Evolutionary conservation across 108 stramenopile species (phyloP).

Genomic region (Cylindrotheca closterium): DNA sequence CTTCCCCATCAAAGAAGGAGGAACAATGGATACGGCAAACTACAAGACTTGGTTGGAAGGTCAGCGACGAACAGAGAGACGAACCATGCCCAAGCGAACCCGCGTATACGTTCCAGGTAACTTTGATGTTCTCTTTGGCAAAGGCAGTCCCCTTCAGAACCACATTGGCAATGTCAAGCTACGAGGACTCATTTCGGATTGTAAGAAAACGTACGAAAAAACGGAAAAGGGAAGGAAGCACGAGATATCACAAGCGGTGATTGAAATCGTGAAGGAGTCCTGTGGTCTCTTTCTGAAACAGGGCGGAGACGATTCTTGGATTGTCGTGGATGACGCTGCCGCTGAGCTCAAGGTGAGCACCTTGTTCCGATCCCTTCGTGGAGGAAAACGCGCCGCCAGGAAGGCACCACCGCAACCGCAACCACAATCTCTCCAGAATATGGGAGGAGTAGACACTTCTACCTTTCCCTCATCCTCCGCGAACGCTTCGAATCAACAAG

Average conservation of each 20-base stretch:
- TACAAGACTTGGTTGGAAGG: not conserved
- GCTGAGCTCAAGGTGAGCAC: conserved; percentile 5
- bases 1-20: not conserved
- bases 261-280: not conserved
- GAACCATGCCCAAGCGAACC: not conserved
- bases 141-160: conserved; percentile 6
- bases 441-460: too few relatives aligned
- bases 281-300: conserved; percentile 7
- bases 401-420: too few relatives aligned
- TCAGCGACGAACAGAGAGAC: not conserved
- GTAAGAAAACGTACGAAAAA: not conserved
- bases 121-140: conserved; percentile 21
- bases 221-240: not conserved
- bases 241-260: not conserved
- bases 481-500: too few relatives aligned
- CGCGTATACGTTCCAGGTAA: conserved; percentile 4
- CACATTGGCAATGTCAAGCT: conserved; percentile 7
- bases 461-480: too few relatives aligned
- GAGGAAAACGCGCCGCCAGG: too few relatives aligned
- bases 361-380: conserved; percentile 12
- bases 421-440: too few relatives aligned
- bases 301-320: conserved; percentile 7
- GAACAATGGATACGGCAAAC: not conserved
- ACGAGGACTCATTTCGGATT: not conserved
- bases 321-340: conserved; percentile 11